Percentiles rank a stretch among this genome's conserved stretches.
These are phyloP conservation scores for Dysphania ambrosioides DNA, from an alignment of 148 eudicot genomes.

Conservation along the genomic window DNA sequence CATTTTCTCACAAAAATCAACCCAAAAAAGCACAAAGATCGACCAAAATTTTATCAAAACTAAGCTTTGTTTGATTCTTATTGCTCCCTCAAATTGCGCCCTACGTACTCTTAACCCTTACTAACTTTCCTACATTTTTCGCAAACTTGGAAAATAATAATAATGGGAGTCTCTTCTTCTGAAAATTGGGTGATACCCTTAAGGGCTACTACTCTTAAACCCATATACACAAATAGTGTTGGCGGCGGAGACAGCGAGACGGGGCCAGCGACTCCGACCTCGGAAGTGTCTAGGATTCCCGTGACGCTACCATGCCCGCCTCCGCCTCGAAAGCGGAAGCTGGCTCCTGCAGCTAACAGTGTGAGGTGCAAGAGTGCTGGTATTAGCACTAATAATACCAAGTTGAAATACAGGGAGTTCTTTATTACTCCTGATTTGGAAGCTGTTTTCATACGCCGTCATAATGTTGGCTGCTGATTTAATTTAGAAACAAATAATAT, in stretches of 20 bases:
- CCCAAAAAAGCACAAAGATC: too few relatives aligned
- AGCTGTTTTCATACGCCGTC: constrained; percentile 30
- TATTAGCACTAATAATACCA: not conserved
- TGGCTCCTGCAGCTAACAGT: not conserved
- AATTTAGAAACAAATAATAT: not conserved
- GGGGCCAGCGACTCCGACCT: constrained; percentile 23
- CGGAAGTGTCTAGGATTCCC: constrained; percentile 30
- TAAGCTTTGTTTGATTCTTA: too few relatives aligned
- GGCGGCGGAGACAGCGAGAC: not conserved
- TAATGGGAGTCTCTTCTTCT: too few relatives aligned
- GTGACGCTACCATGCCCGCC: constrained; percentile 27
- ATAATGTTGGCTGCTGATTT: constrained; percentile 20
- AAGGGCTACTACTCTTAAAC: constrained; percentile 23
- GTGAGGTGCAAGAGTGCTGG: not conserved
- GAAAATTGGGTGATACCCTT: constrained; percentile 7
- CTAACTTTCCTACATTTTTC: too few relatives aligned
- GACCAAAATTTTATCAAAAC: too few relatives aligned
- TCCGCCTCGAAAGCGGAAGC: constrained; percentile 26
- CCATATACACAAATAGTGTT: constrained; percentile 11
- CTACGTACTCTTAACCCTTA: too few relatives aligned
- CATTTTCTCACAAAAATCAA: too few relatives aligned
- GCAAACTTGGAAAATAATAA: too few relatives aligned
- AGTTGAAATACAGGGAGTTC: constrained; percentile 16
- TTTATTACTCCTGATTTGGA: constrained; percentile 33
- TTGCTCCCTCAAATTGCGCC: too few relatives aligned